Base-by-base conservation (phyloP, 2,329 filamentous ascomycete genomes). In the Xylaria sp. region DNA sequence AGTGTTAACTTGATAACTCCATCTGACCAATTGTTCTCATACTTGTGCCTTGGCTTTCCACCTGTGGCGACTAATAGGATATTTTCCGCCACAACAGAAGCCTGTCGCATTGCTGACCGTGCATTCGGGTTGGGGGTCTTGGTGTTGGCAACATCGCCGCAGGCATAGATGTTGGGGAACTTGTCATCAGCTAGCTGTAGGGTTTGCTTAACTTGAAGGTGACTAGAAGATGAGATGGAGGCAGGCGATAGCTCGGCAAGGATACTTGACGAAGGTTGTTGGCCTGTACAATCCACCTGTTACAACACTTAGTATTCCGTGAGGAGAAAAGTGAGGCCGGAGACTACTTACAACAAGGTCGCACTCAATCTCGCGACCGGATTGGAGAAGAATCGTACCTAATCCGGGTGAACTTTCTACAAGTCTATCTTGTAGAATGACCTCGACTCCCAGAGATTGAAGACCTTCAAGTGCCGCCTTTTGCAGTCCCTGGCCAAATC, bases 61-160 rank as follows among this genome's bases (percentile, higher is more conserved):
- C 51, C 42, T 15, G 50, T 44, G 5, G 22, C 42, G 5, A 49
- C 42, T 13, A n/a, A 62, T 15, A 62, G 10, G 11, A 56, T 38
- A 17, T 55, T 62, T 6, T 62, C 59, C n/a, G 59, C 59, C 25
- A 61, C 59, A n/a, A 61, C n/a, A 38, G 38, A 61, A 17, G 49
- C 59, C 20, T 61, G 59, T n/a, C 59, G 50, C 60, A 62, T 62
- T 1, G 60, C 60, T 0, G 60, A 54, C 4, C 59, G 49, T 11
- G 59, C 59, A 17, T 61, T 62, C 1, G 60, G 60, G 31, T 62
- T 62, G 7, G 60, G 60, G 1, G 60, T 62, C 33, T 49, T 55
- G 17, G 60, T 62, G n/a, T 62, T 42, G 4, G 60, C 60, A 50
- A 56, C 60, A 38, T 62, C 60, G 2, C 51, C 60, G 9, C 60